These are phyloP conservation scores for Silene latifolia DNA, from an alignment of 148 eudicot genomes.

Conservation along the genomic window DNA sequence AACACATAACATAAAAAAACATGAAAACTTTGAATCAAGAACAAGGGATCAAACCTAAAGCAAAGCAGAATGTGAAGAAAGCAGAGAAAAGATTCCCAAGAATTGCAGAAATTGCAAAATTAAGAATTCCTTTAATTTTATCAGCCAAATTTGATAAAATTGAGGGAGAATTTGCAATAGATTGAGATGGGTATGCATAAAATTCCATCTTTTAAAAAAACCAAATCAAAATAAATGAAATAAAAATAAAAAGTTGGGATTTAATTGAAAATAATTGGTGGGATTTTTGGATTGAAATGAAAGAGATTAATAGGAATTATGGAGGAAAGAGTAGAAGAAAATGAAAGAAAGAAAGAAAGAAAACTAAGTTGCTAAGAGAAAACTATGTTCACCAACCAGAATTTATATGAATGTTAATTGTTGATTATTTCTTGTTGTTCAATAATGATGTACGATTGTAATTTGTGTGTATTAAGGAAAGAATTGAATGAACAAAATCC, in stretches of 20 bases:
- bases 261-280: too few species aligned
- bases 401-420: slow-evolving; percentile 27
- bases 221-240: not conserved
- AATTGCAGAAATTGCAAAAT: slow-evolving; percentile 63
- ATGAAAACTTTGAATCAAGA: not conserved
- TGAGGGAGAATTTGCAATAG: slow-evolving; percentile 30
- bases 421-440: not conserved
- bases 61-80: slow-evolving; percentile 91
- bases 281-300: not conserved
- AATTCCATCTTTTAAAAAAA: slow-evolving; percentile 29
- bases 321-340: not conserved
- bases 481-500: too few species aligned
- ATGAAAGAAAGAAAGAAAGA: slow-evolving; percentile 10
- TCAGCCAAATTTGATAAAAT: slow-evolving; percentile 43
- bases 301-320: slow-evolving; percentile 3
- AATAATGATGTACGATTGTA: not conserved
- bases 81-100: slow-evolving; percentile 81
- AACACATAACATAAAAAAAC: not conserved
- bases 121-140: slow-evolving; percentile 49
- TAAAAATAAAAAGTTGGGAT: not conserved
- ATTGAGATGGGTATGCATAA: slow-evolving; percentile 47
- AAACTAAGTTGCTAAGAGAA: slow-evolving; percentile 46
- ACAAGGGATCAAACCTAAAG: slow-evolving; percentile 50
- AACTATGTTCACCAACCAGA: slow-evolving; percentile 46
- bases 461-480: not conserved